Evolutionary conservation across 2,329 filamentous ascomycete genomes (phyloP).

Genomic region (Drechslerella stenobrocha): DNA sequence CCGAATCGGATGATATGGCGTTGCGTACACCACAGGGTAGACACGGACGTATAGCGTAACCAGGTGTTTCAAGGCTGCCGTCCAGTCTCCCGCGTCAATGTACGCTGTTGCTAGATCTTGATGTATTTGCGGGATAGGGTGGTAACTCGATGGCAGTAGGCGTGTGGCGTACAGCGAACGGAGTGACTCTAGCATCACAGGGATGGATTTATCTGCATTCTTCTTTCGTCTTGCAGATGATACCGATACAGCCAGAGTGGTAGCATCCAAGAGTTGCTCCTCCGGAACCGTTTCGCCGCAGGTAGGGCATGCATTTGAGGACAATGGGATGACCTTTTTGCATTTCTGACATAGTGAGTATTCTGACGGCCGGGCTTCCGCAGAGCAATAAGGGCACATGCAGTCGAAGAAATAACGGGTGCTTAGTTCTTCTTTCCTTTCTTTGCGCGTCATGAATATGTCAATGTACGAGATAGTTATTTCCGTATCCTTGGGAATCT

Average conservation of each 20-base stretch:
- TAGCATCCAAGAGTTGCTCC: constrained; percentile 24
- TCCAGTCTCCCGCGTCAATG: constrained; percentile 57
- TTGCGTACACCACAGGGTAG: constrained; percentile 61
- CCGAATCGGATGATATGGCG: constrained; percentile 61
- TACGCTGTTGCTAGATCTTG: constrained; percentile 61
- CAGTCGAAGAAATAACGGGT: constrained; percentile 65
- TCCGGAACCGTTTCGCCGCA: constrained; percentile 45
- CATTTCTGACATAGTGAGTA: constrained; percentile 55
- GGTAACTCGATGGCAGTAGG: constrained; percentile 60
- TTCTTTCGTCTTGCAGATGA: constrained; percentile 54
- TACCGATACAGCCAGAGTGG: constrained; percentile 18
- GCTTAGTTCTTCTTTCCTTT: constrained; percentile 61
- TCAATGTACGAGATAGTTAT: constrained; percentile 68
- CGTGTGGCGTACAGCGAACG: constrained; percentile 56
- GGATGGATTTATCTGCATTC: constrained; percentile 53
- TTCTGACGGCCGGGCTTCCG: constrained; percentile 55
- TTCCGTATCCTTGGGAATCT: constrained; percentile 63
- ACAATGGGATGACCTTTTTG: constrained; percentile 45
- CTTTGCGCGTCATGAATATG: constrained; percentile 59
- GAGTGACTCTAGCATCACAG: constrained; percentile 54
- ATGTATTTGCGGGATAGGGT: constrained; percentile 62
- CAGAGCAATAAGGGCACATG: constrained; percentile 61
- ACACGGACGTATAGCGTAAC: constrained; percentile 61
- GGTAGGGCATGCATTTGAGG: constrained; percentile 10
- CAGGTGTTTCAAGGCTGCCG: constrained; percentile 60